Evolutionary conservation across 257 asterid species (phyloP).

Genomic region (Paraleonurus japonicus): DNA sequence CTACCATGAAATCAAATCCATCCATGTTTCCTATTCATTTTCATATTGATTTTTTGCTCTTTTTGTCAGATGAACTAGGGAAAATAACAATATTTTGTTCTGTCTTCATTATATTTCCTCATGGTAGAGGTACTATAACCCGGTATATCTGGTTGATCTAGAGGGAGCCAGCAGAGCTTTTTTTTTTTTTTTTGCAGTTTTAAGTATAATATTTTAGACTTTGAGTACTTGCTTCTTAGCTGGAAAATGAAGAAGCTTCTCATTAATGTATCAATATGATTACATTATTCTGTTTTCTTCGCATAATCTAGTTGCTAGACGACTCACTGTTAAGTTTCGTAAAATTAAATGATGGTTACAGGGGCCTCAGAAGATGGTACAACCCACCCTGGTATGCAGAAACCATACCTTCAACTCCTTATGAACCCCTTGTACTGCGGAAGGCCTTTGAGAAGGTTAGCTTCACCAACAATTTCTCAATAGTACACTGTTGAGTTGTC

Average conservation of each 20-base stretch:
- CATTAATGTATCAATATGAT: neutral
- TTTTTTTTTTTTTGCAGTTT: neutral
- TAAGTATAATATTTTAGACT: slow-evolving; percentile 5
- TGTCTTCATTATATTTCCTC: neutral
- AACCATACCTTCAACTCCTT: slow-evolving; percentile 73
- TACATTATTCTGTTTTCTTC: slow-evolving; percentile 11
- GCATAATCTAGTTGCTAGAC: slow-evolving; percentile 16
- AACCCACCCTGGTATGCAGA: slow-evolving; percentile 91
- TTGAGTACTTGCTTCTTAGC: slow-evolving; percentile 1
- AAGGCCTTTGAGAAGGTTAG: slow-evolving; percentile 93
- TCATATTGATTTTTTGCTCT: neutral
- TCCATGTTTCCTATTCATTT: neutral
- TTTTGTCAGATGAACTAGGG: slow-evolving; percentile 16
- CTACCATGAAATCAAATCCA: slow-evolving; percentile 12
- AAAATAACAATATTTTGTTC: neutral
- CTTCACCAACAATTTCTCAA: slow-evolving; percentile 24
- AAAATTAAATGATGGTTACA: slow-evolving; percentile 41
- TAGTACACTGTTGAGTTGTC: slow-evolving; percentile 2
- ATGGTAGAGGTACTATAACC: neutral
- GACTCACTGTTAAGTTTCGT: slow-evolving; percentile 18
- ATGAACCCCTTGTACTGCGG: slow-evolving; percentile 72
- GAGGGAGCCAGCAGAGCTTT: neutral
- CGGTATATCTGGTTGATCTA: slow-evolving; percentile 6
- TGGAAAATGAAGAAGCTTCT: slow-evolving; percentile 6
- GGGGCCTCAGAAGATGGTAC: slow-evolving; percentile 95